Evolutionary conservation across 2,329 filamentous ascomycete genomes (phyloP), one percentile per base, ranked within the genome.

Genomic region (Pyricularia grisea): DNA sequence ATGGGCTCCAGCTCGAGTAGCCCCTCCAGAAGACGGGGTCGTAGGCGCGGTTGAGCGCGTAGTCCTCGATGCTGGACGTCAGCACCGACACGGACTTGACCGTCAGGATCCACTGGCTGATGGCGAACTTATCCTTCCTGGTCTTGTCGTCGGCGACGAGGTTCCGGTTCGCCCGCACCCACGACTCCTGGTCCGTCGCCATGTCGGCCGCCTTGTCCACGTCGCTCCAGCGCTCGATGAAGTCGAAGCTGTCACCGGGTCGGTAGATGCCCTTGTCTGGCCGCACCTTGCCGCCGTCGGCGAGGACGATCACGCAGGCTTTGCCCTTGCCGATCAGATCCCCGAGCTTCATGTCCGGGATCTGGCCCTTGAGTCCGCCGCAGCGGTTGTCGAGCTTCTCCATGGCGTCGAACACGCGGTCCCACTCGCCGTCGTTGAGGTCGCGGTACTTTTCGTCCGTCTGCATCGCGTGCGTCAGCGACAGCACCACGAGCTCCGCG

Each of bases 401-500:
- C 2, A 85, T 75, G 69, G 79, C 78, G 68, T 76, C 73, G 68
- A 83, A 81, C 55, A 84, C 79, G n/a, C 76, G 73, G 72, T 79
- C 77, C 75, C 79, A 80, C 31, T 83, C 76, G 61, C 77, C 77
- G 4, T 80, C 79, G 71, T 82, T 78, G 17, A 82, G 73, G 4
- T 68, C 67, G 79, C 80, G 64, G 77, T 72, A 33, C 78, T 72
- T 17, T 11, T 68, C 67, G 33, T 68, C 67, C 30, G 67, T 68
- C 25, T 68, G 67, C 60, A 68, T 68, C 30, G 36, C 67, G 64
- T 84, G 82, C 20, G 78, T 78, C n/a, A 85, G 74, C 42, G 81
- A 78, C 68, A 84, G 76, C 69, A 84, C 80, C 67, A 84, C 75
- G 67, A 84, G 75, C 70, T 85, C 77, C 1, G 76, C 80, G 71